These are phyloP conservation scores for Lathyrus sativus DNA, from an alignment of 306 rosid species.

Conservation along the genomic window DNA sequence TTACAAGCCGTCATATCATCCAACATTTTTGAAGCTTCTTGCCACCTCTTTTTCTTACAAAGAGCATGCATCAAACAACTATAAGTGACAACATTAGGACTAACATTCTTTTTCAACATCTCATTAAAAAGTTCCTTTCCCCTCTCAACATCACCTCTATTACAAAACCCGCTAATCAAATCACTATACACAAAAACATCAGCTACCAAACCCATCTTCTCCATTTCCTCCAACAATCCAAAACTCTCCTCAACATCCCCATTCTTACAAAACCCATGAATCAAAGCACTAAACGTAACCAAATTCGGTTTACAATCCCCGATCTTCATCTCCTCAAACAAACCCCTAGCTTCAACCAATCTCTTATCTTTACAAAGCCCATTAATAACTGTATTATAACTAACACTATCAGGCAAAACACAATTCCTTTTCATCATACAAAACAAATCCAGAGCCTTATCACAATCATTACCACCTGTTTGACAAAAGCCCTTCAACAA, in stretches of 20 bases:
- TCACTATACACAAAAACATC: conserved; percentile 61
- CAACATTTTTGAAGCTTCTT: conserved; percentile 60
- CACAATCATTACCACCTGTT: conserved; percentile 40
- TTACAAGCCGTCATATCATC: conserved; percentile 59
- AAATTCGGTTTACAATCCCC: conserved; percentile 49
- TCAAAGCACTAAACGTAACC: conserved; percentile 58
- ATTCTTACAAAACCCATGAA: conserved; percentile 64
- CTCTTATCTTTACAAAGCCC: conserved; percentile 66
- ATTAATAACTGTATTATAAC: conserved; percentile 62
- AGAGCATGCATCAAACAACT: conserved; percentile 63
- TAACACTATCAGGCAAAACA: conserved; percentile 50
- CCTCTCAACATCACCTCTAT: conserved; percentile 47
- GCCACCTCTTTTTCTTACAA: conserved; percentile 64
- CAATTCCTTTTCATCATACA: conserved; percentile 47
- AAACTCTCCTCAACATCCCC: conserved; percentile 58
- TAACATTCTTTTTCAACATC: conserved; percentile 63
- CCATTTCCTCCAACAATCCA: conserved; percentile 66
- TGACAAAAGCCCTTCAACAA: conserved; percentile 63
- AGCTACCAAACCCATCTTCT: conserved; percentile 51
- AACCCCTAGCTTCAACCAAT: conserved; percentile 57
- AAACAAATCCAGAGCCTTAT: conserved; percentile 52
- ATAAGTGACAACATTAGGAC: conserved; percentile 68
- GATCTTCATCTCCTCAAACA: conserved; percentile 63
- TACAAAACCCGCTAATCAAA: conserved; percentile 62
- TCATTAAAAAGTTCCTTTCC: conserved; percentile 60